Conservation (phyloP, 2,329 filamentous ascomycete species). For the Nothophaeocryptopus gaeumannii region DNA sequence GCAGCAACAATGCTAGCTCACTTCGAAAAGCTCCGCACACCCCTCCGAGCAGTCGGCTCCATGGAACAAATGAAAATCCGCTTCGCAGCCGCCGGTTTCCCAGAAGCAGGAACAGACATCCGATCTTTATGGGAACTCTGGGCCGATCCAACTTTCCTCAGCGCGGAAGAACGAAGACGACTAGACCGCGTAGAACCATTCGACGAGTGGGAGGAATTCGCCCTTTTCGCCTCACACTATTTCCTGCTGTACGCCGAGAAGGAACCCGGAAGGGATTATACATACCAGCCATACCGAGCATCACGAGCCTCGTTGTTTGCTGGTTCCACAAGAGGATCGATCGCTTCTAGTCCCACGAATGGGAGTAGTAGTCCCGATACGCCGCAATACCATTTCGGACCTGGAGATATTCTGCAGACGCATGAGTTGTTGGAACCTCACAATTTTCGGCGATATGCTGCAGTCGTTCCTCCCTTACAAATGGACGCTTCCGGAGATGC, state of each 20-base stretch:
- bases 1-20: constrained; percentile 80
- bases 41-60: constrained; percentile 68
- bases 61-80: constrained; percentile 64
- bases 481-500: constrained; percentile 29
- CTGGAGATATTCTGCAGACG: constrained; percentile 27
- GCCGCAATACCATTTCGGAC: constrained; percentile 25
- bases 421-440: constrained; percentile 28
- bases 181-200: constrained; percentile 77
- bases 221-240: constrained; percentile 80
- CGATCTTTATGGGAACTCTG: constrained; percentile 80
- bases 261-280: constrained; percentile 29
- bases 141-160: constrained; percentile 66
- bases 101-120: constrained; percentile 49
- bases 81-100: constrained; percentile 70
- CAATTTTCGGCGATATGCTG: constrained; percentile 40
- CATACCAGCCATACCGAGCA: constrained; percentile 20
- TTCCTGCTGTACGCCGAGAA: constrained; percentile 68
- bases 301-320: constrained; percentile 26
- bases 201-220: constrained; percentile 95
- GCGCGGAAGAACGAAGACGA: constrained; percentile 54
- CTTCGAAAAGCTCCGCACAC: constrained; percentile 76
- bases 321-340: constrained; percentile 21
- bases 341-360: constrained; percentile 19
- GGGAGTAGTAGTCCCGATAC: constrained; percentile 16
- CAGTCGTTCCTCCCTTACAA: constrained; percentile 35